Conservation (phyloP, 2,329 filamentous ascomycete species). For the Nemania sp. region DNA sequence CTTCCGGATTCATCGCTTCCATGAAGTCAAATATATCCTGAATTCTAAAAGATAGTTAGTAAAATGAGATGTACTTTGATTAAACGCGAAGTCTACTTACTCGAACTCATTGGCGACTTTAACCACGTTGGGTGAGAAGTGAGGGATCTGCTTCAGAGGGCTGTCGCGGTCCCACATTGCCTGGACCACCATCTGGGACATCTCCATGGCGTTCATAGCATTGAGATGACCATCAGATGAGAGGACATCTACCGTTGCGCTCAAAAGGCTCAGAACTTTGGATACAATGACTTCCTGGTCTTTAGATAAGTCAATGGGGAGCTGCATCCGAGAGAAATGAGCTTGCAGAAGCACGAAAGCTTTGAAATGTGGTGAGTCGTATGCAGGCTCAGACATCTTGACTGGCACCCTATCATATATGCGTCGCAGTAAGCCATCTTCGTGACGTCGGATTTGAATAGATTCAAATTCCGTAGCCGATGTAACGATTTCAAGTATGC, state of each 20-base stretch:
- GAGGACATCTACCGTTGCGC: conserved; percentile 90
- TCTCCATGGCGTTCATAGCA: conserved; percentile 97
- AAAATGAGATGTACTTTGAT: neutral
- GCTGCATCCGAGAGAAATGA: conserved; percentile 95
- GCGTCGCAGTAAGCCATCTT: conserved; percentile 82
- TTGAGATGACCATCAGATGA: conserved; percentile 96
- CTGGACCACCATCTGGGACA: conserved; percentile 98
- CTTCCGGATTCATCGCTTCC: conserved; percentile 96
- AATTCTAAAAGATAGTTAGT: conserved; percentile 58
- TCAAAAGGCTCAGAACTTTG: conserved; percentile 84
- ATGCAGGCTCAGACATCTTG: conserved; percentile 86
- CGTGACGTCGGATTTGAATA: conserved; percentile 91
- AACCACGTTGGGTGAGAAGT: conserved; percentile 83
- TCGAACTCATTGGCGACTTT: conserved; percentile 79
- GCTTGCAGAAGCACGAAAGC: conserved; percentile 96
- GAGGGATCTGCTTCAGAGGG: conserved; percentile 95
- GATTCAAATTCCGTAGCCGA: conserved; percentile 96
- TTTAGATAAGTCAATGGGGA: conserved; percentile 92
- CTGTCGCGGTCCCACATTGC: conserved; percentile 99
- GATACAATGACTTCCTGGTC: conserved; percentile 88
- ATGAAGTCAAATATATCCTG: conserved; percentile 98
- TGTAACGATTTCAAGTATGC: conserved; percentile 93
- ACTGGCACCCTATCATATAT: conserved; percentile 95
- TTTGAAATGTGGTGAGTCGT: conserved; percentile 97
- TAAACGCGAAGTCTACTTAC: conserved; percentile 50